These are phyloP conservation scores for Hylodesmum podocarpum DNA, from an alignment of 306 rosid species.

Conservation along the genomic window DNA sequence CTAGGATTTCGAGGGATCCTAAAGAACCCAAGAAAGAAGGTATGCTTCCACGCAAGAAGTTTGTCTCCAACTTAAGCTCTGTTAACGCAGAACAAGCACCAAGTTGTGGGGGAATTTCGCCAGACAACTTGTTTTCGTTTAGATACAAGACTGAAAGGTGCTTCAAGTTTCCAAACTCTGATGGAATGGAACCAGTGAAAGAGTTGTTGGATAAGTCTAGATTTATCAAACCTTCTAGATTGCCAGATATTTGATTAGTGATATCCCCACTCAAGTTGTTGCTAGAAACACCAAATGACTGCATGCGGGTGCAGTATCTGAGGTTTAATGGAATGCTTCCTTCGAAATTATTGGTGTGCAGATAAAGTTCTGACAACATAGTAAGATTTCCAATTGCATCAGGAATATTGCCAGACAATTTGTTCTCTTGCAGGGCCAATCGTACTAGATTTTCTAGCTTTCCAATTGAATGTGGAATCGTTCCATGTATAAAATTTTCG, in stretches of 20 bases:
- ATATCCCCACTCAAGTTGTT: constrained; percentile 25
- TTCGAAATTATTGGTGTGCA: constrained; percentile 1
- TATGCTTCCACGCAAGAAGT: constrained; percentile 22
- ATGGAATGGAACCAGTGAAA: constrained; percentile 21
- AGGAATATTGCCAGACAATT: constrained; percentile 18
- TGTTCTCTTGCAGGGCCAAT: not conserved
- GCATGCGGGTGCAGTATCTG: constrained; percentile 12
- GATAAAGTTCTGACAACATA: not conserved
- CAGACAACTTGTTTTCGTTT: not conserved
- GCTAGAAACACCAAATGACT: not conserved
- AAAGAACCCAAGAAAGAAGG: constrained; percentile 12
- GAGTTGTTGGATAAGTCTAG: constrained; percentile 11
- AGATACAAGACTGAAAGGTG: not conserved
- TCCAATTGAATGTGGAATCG: constrained; percentile 34
- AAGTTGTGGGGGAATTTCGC: constrained; percentile 27
- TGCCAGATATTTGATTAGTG: constrained; percentile 6
- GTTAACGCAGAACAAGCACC: not conserved
- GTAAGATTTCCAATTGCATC: constrained; percentile 24
- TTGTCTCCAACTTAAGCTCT: not conserved
- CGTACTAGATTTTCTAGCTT: not conserved
- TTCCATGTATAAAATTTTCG: not conserved
- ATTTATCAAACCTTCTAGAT: not conserved
- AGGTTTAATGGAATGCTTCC: constrained; percentile 33
- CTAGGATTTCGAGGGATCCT: not conserved
- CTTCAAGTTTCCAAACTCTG: constrained; percentile 17